Percentiles rank a stretch among this genome's conserved stretches.
These are phyloP conservation scores for Terana coerulea DNA, from an alignment of 768 basidiomycete genomes.

Conservation along the genomic window DNA sequence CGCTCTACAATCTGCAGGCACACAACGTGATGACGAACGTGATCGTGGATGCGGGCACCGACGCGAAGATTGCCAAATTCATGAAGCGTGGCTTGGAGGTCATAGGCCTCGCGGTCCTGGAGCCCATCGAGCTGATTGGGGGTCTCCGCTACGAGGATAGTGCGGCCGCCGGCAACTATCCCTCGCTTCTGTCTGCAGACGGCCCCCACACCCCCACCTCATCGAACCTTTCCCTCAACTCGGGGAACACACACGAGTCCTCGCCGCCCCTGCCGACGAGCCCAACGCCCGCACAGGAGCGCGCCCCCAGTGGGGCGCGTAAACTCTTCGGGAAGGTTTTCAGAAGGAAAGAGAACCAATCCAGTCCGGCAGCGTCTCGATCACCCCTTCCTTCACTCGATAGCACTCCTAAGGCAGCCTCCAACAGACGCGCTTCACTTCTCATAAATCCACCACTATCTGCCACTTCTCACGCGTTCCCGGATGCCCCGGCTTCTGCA, in stretches of 20 bases:
- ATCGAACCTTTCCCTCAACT: constrained; percentile 10
- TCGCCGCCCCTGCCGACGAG: constrained; percentile 11
- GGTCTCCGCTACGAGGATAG: constrained; percentile 3
- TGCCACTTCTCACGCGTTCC: constrained; percentile 8
- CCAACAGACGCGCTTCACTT: constrained; percentile 20
- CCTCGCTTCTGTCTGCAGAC: constrained; percentile 2
- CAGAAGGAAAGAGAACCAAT: constrained; percentile 47
- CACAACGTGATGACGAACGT: constrained; percentile 86
- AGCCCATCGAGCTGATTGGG: constrained; percentile 75
- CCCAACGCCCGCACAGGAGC: constrained; percentile 20
- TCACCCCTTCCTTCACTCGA: constrained; percentile 5
- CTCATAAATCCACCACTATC: constrained; percentile 9
- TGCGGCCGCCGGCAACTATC: not conserved
- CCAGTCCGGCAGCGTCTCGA: constrained; percentile 24
- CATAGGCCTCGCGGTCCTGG: constrained; percentile 71
- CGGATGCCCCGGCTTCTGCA: constrained; percentile 7
- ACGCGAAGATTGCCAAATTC: constrained; percentile 81
- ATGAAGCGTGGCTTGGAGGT: constrained; percentile 48
- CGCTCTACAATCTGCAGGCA: constrained; percentile 82
- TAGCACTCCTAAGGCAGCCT: constrained; percentile 2
- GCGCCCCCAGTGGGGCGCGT: constrained; percentile 44
- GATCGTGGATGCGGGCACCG: constrained; percentile 85
- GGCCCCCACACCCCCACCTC: constrained; percentile 12
- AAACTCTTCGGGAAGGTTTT: constrained; percentile 70
- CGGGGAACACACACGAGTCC: constrained; percentile 14